Base-by-base conservation (phyloP, 2,329 filamentous ascomycete species). In the Aspergillus intermedius region DNA sequence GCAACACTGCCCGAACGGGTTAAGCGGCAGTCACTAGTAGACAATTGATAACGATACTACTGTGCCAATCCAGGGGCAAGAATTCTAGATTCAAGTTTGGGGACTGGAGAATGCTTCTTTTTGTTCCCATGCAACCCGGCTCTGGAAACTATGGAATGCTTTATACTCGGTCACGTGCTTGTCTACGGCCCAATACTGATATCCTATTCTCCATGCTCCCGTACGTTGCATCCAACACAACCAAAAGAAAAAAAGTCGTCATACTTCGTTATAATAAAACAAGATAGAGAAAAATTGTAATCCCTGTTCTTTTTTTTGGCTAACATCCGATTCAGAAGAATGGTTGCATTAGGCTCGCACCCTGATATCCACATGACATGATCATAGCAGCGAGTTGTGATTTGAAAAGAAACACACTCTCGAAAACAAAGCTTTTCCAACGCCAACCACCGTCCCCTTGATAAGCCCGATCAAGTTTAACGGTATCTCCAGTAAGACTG, bases 401-500 rank as follows among this genome's bases (percentile, higher is more conserved):
- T 62, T 54, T 35, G 15, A 60, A 58, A 64, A 61, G 61, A 66
- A 63, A 60, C 59, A 67, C 60, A 64, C 62, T 63, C 62, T 54
- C 53, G 22, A 48, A 47, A 51, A 62, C 56, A 61, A 55, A 58
- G 58, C 54, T 60, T 66, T 55, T 53, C 57, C 60, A 60, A 49
- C 52, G 41, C 60, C 60, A 60, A 57, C 53, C 49, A 50, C 60
- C 54, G 60, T 58, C 60, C 54, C 61, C 54, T 40, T 19, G 32
- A 47, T 54, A 57, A 58, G 58, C 58, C 57, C 54, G 17, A 22
- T 51, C 50, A 64, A 63, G 54, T 58, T 60, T 74, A 95, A 79
- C 91, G 84, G 88, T 96, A 96, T 77, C 91, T 85, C 91, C 91
- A 96, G 75, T 95, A 88, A 70, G 88, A 95, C 74, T 95, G 86